Evolutionary conservation across 352 stramenopile genomes (phyloP).

Genomic region (Phytophthora citricola): DNA sequence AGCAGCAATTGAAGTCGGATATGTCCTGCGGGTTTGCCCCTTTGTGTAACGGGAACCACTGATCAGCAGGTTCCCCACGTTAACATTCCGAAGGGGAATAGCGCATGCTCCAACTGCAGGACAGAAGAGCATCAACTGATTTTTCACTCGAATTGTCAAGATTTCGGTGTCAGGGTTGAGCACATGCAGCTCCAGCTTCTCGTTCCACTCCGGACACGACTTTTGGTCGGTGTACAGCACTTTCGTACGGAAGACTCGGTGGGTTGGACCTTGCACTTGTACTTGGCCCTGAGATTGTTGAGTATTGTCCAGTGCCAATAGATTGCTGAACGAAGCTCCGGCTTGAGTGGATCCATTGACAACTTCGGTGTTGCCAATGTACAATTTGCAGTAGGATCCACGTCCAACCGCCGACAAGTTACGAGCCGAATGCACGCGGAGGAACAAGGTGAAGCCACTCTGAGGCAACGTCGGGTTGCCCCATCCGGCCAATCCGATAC

Average conservation of each 20-base stretch:
- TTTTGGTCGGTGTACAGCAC: constrained; percentile 45
- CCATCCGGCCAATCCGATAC: constrained; percentile 29
- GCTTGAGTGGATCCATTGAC: constrained; percentile 42
- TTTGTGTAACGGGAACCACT: constrained; percentile 70
- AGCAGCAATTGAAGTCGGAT: constrained; percentile 64
- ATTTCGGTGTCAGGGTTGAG: constrained; percentile 59
- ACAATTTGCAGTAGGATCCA: constrained; percentile 71
- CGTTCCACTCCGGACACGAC: constrained; percentile 68
- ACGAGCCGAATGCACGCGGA: constrained; percentile 68
- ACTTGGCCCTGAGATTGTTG: constrained; percentile 1
- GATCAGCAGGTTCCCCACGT: constrained; percentile 50
- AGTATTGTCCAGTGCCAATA: constrained; percentile 14
- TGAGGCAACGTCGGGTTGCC: constrained; percentile 26
- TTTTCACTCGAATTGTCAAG: constrained; percentile 73
- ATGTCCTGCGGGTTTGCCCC: constrained; percentile 45
- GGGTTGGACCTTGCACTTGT: constrained; percentile 17
- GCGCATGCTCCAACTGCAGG: constrained; percentile 62
- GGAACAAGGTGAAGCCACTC: constrained; percentile 57
- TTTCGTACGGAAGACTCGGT: constrained; percentile 69
- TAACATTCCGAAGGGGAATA: constrained; percentile 58
- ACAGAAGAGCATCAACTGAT: constrained; percentile 66
- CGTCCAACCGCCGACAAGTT: constrained; percentile 53
- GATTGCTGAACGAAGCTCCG: constrained; percentile 34
- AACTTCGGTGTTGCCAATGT: constrained; percentile 63
- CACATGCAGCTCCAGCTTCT: constrained; percentile 75